Evolutionary conservation across 2,329 filamentous ascomycete species (phyloP).

Genomic region (Epichloe glyceriae): DNA sequence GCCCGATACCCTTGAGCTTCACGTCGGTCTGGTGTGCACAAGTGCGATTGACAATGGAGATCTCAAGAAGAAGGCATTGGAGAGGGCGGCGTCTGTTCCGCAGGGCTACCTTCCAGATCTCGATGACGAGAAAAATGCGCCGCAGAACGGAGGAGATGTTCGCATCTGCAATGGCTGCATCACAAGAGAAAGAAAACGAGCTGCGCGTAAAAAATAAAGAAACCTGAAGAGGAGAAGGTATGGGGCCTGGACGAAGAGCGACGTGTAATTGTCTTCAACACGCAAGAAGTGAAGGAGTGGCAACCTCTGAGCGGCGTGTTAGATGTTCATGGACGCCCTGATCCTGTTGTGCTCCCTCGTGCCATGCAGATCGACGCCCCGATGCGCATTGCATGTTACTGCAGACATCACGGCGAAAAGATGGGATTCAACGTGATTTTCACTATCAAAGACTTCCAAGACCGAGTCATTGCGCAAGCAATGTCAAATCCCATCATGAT

Average conservation of each 20-base stretch:
- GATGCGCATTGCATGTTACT: slow-evolving; percentile 96
- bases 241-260: slow-evolving; percentile 72
- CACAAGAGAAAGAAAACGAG: slow-evolving; percentile 78
- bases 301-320: slow-evolving; percentile 44
- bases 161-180: slow-evolving; percentile 89
- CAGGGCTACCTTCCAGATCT: slow-evolving; percentile 23
- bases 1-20: slow-evolving; percentile 65
- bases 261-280: slow-evolving; percentile 84
- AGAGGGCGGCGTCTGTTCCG: slow-evolving; percentile 31
- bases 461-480: slow-evolving; percentile 67
- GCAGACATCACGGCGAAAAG: slow-evolving; percentile 89
- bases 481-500: slow-evolving; percentile 89
- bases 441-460: slow-evolving; percentile 73
- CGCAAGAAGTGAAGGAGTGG: slow-evolving; percentile 76
- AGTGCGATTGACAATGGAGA: slow-evolving; percentile 73
- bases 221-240: slow-evolving; percentile 79
- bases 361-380: slow-evolving; percentile 71
- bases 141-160: slow-evolving; percentile 84
- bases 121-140: slow-evolving; percentile 54
- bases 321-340: slow-evolving; percentile 27
- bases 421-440: slow-evolving; percentile 87
- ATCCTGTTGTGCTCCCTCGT: slow-evolving; percentile 37
- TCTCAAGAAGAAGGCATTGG: slow-evolving; percentile 54
- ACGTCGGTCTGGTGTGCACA: slow-evolving; percentile 76
- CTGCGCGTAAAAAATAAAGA: slow-evolving; percentile 82